Evolutionary conservation across 1,284 basidiomycete genomes (phyloP).

Genomic region (Limonomyces culmigenus): DNA sequence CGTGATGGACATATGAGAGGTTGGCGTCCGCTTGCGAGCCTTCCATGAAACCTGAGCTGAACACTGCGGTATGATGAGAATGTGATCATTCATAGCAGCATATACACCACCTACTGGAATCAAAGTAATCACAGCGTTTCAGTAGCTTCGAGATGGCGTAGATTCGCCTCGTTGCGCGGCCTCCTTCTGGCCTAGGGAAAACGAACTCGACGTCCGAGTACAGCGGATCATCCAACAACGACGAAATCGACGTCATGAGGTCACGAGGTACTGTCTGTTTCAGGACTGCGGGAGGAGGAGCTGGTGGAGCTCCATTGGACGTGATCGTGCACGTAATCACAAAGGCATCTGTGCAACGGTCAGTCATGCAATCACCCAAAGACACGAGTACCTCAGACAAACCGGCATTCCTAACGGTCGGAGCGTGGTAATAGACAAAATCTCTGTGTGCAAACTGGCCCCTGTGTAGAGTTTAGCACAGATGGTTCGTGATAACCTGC

Average conservation of each 20-base stretch:
- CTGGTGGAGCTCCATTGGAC: conserved; percentile 41
- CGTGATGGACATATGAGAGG: too few species aligned
- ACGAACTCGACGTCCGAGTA: conserved; percentile 77
- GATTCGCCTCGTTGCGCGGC: conserved; percentile 27
- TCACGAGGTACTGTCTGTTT: conserved; percentile 40
- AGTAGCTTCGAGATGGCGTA: conserved; percentile 55
- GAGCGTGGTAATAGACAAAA: conserved; percentile 46
- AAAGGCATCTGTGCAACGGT: conserved; percentile 57
- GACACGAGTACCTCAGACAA: too few species aligned
- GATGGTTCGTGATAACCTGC: too few species aligned
- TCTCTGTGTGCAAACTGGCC: conserved; percentile 70
- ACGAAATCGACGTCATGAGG: conserved; percentile 53
- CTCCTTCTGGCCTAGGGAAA: conserved; percentile 30
- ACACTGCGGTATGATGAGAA: conserved; percentile 31
- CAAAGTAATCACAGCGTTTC: conserved; percentile 61
- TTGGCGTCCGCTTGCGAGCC: conserved; percentile 14
- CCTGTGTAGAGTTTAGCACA: too few species aligned
- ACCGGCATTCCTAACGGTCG: conserved; percentile 31
- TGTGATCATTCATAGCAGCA: not conserved
- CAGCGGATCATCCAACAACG: conserved; percentile 59
- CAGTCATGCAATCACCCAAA: too few species aligned
- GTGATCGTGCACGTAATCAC: conserved; percentile 69
- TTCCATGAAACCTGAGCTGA: conserved; percentile 49
- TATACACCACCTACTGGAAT: conserved; percentile 27
- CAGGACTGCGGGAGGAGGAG: conserved; percentile 24